Conservation (phyloP, 2,329 filamentous ascomycete genomes). For the Kalaharituber pfeilii region DNA sequence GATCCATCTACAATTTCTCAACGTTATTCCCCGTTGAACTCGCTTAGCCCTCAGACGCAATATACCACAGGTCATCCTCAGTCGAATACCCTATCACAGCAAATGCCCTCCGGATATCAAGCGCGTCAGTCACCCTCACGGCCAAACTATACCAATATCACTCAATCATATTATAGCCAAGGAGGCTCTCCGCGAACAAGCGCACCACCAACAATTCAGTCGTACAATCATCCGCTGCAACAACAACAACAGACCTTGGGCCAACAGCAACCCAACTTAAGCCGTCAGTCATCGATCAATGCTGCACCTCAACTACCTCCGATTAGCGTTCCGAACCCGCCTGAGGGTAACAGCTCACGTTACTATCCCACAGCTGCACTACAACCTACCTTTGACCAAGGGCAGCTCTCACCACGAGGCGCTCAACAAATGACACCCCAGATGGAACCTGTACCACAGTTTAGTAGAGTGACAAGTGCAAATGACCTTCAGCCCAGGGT, state of each 20-base stretch:
- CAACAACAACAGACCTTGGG: slow-evolving; percentile 7
- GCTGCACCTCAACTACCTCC: slow-evolving; percentile 52
- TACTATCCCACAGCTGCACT: slow-evolving; percentile 54
- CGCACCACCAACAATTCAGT: slow-evolving; percentile 14
- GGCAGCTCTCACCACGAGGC: slow-evolving; percentile 34
- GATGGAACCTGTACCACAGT: slow-evolving; percentile 66
- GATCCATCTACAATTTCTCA: slow-evolving; percentile 71
- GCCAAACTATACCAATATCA: slow-evolving; percentile 39
- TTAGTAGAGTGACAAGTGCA: slow-evolving; percentile 56
- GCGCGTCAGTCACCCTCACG: slow-evolving; percentile 66
- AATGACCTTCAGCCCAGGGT: slow-evolving; percentile 66
- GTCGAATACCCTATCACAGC: slow-evolving; percentile 45
- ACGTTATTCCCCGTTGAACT: slow-evolving; percentile 92
- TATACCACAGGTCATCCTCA: slow-evolving; percentile 46
- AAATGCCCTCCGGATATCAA: slow-evolving; percentile 30
- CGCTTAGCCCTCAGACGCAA: slow-evolving; percentile 31
- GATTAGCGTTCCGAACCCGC: slow-evolving; percentile 46
- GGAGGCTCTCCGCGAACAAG: slow-evolving; percentile 22
- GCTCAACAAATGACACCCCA: slow-evolving; percentile 24
- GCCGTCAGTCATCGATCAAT: not conserved
- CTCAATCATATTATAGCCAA: slow-evolving; percentile 41
- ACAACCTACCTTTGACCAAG: slow-evolving; percentile 39
- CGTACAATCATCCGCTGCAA: slow-evolving; percentile 15
- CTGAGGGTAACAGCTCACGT: slow-evolving; percentile 40
- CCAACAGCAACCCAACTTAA: not conserved